phyloP scores from a whole-genome alignment of 768 basidiomycete species.

The Phylloporus scabripes region DNA sequence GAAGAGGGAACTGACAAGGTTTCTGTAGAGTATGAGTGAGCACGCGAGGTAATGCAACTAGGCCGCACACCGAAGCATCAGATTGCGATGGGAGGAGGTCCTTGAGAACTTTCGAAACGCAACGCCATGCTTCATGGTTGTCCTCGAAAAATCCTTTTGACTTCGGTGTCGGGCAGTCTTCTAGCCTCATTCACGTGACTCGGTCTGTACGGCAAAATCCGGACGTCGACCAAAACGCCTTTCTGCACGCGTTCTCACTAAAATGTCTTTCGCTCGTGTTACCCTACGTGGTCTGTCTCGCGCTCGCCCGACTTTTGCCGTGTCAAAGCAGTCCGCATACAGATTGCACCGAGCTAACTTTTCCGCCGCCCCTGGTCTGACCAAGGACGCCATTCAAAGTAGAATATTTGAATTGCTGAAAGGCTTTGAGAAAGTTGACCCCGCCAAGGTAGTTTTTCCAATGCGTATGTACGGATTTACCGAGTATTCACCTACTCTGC shows the following conservation, averaged over 20 bases:
- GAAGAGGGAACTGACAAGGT: conserved; percentile 89
- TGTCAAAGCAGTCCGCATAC: conserved; percentile 26
- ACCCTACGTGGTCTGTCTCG: conserved; percentile 29
- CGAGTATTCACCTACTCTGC: conserved; percentile 22
- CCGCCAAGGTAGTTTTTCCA: conserved; percentile 20
- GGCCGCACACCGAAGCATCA: conserved; percentile 76
- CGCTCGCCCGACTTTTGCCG: conserved; percentile 23
- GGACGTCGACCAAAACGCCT: conserved; percentile 9
- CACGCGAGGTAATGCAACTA: not conserved
- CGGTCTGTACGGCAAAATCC: conserved; percentile 22
- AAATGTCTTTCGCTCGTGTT: conserved; percentile 33
- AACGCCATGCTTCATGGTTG: conserved; percentile 86
- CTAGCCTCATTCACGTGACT: not conserved
- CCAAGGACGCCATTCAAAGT: conserved; percentile 20
- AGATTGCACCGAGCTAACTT: conserved; percentile 29
- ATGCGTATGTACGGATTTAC: not conserved
- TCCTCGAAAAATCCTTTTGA: not conserved
- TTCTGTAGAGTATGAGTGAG: conserved; percentile 43
- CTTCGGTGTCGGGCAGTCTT: not conserved
- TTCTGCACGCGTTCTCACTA: conserved; percentile 20
- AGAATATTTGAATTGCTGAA: conserved; percentile 29
- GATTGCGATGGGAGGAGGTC: conserved; percentile 85
- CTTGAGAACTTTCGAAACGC: conserved; percentile 90
- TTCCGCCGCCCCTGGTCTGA: conserved; percentile 23
- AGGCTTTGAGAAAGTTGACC: conserved; percentile 28